Evolutionary conservation across 1,284 basidiomycete genomes (phyloP), one percentile per base, ranked within the genome.

Genomic region (Porodaedalea pini): DNA sequence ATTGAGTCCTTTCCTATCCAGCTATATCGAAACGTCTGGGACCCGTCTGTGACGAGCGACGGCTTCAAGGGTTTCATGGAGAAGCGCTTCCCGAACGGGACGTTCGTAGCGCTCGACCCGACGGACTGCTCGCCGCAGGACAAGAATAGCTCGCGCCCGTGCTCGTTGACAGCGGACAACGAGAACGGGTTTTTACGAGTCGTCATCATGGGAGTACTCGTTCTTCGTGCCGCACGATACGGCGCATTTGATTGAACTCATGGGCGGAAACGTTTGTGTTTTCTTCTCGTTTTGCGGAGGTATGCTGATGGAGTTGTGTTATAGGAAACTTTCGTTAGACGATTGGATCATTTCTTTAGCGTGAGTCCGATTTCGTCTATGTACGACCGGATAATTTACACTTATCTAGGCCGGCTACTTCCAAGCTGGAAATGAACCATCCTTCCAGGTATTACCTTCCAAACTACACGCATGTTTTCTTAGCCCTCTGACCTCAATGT

Each of bases 121-220:
- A 63, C 67, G 39, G 67, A 71, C 54, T 76, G 74, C 62, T 74
- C 73, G 8, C 71, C 73, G 0, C 75, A 78, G 27, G 83, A 86
- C 63, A 75, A 70, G 7, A 70, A 77, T 61, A 61, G 64, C 2
- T 73, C 70, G 29, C 70, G 80, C 15, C 67, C 76, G 31, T 87
- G 84, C 64, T 85, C 83, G 0, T 68, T 87, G 19, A 80, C 84
- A 62, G 68, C 69, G 2, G 74, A 76, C 63, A 86, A 86, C 62
- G 63, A 69, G 2, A 78, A 77, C 61, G 84, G 85, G 4, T 7
- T 86, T 87, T 68, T 86, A 83, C 62, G 84, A 87, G 64, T 82
- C 82, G 0, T 83, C 82, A 1, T 81, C 82, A 29, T 86, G 84
- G 84, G 84, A 86, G 68, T 74, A 59, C 36, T 55, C 53, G 3